Conservation (phyloP, 1,284 basidiomycete genomes). For the Schizophyllum commune region DNA sequence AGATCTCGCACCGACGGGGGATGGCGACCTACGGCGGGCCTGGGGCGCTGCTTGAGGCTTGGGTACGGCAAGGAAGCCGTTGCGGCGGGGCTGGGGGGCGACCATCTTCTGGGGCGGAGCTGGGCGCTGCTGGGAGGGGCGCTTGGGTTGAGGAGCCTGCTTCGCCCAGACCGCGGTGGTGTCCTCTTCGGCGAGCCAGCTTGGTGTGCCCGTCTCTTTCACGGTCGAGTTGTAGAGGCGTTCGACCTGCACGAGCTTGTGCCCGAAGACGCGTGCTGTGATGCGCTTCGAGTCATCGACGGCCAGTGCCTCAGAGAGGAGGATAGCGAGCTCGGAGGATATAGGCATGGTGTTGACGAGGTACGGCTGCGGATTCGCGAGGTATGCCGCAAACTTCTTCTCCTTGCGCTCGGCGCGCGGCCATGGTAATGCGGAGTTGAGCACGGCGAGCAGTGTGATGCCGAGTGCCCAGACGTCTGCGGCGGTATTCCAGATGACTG, state of each 20-base stretch:
- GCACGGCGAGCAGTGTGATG: conserved; percentile 61
- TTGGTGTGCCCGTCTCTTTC: background rate
- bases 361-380: conserved; percentile 41
- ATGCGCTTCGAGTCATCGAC: background rate
- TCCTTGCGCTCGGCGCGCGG: conserved; percentile 49
- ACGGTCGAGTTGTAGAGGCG: background rate
- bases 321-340: background rate
- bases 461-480: conserved; percentile 78
- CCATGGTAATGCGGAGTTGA: conserved; percentile 72
- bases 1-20: too few species aligned
- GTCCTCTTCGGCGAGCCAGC: background rate
- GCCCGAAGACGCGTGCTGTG: background rate
- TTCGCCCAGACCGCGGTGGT: background rate
- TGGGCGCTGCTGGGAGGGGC: background rate
- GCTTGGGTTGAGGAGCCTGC: background rate
- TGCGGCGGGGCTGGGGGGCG: too few species aligned
- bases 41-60: too few species aligned
- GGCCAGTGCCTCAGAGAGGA: background rate
- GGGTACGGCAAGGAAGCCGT: too few species aligned
- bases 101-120: too few species aligned
- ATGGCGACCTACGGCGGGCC: too few species aligned
- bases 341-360: conserved; percentile 24
- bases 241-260: background rate
- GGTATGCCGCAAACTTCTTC: conserved; percentile 49
- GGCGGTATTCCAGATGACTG: conserved; percentile 1